Conservation (phyloP, 768 basidiomycete genomes). For the Termitomyces sp. region DNA sequence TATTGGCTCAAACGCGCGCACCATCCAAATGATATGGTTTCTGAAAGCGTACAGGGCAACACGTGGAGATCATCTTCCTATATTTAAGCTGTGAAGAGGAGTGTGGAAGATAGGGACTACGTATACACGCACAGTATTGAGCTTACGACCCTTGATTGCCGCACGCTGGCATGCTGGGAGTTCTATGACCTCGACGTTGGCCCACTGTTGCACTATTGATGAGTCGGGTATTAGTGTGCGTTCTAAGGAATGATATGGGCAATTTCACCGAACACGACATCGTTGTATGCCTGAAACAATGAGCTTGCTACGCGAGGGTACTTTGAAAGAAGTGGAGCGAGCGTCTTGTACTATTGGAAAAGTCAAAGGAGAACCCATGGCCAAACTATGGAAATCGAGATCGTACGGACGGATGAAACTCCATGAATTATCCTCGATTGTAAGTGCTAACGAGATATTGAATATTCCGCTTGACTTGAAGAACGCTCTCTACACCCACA, state of each 20-base stretch:
- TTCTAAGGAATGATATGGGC: background rate
- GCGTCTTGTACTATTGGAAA: slow-evolving; percentile 32
- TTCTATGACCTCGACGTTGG: slow-evolving; percentile 55
- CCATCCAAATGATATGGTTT: slow-evolving; percentile 61
- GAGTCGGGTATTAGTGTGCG: background rate
- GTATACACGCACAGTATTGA: slow-evolving; percentile 36
- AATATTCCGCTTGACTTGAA: background rate
- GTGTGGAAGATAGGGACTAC: background rate
- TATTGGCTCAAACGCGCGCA: slow-evolving; percentile 19
- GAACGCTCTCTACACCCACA: background rate
- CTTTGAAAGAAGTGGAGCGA: slow-evolving; percentile 44
- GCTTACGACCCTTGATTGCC: slow-evolving; percentile 53
- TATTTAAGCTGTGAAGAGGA: background rate
- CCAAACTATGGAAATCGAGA: background rate
- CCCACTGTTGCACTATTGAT: slow-evolving; percentile 65
- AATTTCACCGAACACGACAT: slow-evolving; percentile 51
- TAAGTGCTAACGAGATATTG: background rate
- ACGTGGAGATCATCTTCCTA: slow-evolving; percentile 44
- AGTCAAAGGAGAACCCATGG: background rate
- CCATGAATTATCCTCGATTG: slow-evolving; percentile 9
- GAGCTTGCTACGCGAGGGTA: slow-evolving; percentile 58
- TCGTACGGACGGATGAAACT: slow-evolving; percentile 19
- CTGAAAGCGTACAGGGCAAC: slow-evolving; percentile 64
- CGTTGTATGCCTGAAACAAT: slow-evolving; percentile 74
- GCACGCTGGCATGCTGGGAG: slow-evolving; percentile 46